Evolutionary conservation across 2,329 filamentous ascomycete species (phyloP).

Genomic region (Pseudocercospora macadamiae): DNA sequence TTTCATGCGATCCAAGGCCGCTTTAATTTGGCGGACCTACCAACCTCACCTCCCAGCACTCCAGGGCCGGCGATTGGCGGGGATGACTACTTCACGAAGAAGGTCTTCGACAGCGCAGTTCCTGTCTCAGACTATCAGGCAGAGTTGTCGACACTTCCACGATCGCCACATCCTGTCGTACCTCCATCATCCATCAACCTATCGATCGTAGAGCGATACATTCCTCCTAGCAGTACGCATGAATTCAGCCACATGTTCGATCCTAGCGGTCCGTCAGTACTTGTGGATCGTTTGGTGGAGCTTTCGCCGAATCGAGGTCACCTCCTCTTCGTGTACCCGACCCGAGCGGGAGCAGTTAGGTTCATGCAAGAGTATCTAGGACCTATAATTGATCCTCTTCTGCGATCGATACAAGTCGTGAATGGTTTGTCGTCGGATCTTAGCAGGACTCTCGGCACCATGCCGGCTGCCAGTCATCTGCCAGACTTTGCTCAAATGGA

Average conservation of each 20-base stretch:
- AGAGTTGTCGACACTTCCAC: slow-evolving; percentile 53
- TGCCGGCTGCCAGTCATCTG: slow-evolving; percentile 58
- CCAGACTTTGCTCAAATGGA: slow-evolving; percentile 53
- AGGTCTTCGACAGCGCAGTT: slow-evolving; percentile 65
- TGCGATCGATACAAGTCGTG: slow-evolving; percentile 62
- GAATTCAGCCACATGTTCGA: slow-evolving; percentile 64
- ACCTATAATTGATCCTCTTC: slow-evolving; percentile 63
- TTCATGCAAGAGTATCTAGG: slow-evolving; percentile 64
- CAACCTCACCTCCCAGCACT: slow-evolving; percentile 64
- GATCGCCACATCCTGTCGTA: slow-evolving; percentile 60
- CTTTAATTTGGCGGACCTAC: slow-evolving; percentile 64
- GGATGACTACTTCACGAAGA: slow-evolving; percentile 65
- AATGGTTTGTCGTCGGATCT: slow-evolving; percentile 62
- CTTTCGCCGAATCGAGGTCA: slow-evolving; percentile 60
- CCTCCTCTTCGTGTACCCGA: slow-evolving; percentile 67
- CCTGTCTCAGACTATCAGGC: slow-evolving; percentile 62
- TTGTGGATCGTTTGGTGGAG: slow-evolving; percentile 64
- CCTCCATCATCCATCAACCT: slow-evolving; percentile 63
- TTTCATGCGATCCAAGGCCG: slow-evolving; percentile 65
- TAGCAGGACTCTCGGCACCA: slow-evolving; percentile 56
- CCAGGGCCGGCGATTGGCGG: slow-evolving; percentile 55
- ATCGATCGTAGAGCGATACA: slow-evolving; percentile 65
- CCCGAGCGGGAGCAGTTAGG: slow-evolving; percentile 57
- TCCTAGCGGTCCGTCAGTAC: slow-evolving; percentile 56
- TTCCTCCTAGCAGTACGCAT: slow-evolving; percentile 62